A percentile compares a stretch with the other conserved stretches of the same genome.
Evolutionary conservation across 2,329 filamentous ascomycete genomes (phyloP).

Genomic region (Epichloe hybrida): DNA sequence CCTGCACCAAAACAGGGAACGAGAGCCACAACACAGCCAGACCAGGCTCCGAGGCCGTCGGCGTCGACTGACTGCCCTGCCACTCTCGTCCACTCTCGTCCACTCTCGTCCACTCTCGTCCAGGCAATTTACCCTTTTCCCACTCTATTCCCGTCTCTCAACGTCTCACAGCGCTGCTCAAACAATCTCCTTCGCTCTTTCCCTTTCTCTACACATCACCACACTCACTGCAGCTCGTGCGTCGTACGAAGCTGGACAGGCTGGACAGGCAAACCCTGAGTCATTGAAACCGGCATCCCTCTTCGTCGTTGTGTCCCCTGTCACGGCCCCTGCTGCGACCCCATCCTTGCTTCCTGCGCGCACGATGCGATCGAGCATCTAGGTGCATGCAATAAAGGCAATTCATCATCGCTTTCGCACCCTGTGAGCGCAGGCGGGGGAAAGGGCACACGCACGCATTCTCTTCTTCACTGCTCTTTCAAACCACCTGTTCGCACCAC

Average conservation of each 20-base stretch:
- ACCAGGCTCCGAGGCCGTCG: no score
- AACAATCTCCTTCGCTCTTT: neutral
- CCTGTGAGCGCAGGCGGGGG: neutral
- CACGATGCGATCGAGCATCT: slow-evolving; percentile 4
- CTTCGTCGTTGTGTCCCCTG: neutral
- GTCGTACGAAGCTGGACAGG: no score
- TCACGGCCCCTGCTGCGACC: neutral
- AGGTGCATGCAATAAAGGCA: neutral
- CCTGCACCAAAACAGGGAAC: slow-evolving; percentile 1
- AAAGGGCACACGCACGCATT: neutral
- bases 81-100: neutral
- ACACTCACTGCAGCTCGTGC: neutral
- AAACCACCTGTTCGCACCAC: neutral
- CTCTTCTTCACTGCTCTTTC: neutral
- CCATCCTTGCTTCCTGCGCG: neutral
- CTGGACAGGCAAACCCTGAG: neutral
- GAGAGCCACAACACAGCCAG: neutral
- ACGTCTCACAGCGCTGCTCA: neutral
- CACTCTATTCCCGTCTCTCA: neutral
- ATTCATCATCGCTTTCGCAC: neutral
- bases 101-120: no score
- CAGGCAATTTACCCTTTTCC: neutral
- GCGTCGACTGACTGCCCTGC: no score
- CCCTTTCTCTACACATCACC: neutral
- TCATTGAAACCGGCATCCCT: neutral